Base-by-base conservation (phyloP, 345 rosid genomes). In the Atalantia buxifolia region DNA sequence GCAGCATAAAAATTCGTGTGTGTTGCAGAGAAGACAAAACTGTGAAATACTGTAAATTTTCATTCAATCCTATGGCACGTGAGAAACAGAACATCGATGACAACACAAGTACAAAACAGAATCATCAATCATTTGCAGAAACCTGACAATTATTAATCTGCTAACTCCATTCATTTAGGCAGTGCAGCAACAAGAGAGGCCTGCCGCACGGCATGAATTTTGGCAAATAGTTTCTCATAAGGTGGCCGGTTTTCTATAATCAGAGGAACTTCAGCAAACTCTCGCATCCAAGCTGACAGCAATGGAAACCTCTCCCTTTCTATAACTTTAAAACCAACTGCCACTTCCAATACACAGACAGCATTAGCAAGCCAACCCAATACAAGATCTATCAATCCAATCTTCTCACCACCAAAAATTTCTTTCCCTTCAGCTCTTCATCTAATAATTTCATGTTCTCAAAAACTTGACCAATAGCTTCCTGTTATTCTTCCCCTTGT, bases 401-500 rank as follows among this genome's bases (percentile, higher is more conserved):
- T 76, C 75, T 7, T 59, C 10, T 87, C 88, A 18, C 86, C 90
- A 1, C 85, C 83, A 9, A 84, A 85, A 82, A 85, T 72, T 81
- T 84, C 72, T 83, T 87, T 36, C 84, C 85, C 38, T 61, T 71
- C 14, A 85, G 76, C 75, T 85, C 79, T 75, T 82, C 86, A 72
- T 85, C 87, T 7, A 85, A 67, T 36, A 76, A 57, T 59, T 74
- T 78, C 35, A 85, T 67, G 64, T 82, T 73, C 65, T 74, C 82
- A 38, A 18, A 9, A 13, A 67, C 40, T 28, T 55, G 18, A 6
- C 7, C 76, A 18, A 61, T 24, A 28, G 83, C 87, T 74, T 82
- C 78, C 50, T 80, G 84, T 35, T 68, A 75, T 38, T 80, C 87
- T 70, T 80, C 53, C 25, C 84, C 86, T 21, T 76, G 22, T 36